These are phyloP conservation scores for Beauveria asiatica DNA, from an alignment of 2,329 filamentous ascomycete species.

Conservation along the genomic window DNA sequence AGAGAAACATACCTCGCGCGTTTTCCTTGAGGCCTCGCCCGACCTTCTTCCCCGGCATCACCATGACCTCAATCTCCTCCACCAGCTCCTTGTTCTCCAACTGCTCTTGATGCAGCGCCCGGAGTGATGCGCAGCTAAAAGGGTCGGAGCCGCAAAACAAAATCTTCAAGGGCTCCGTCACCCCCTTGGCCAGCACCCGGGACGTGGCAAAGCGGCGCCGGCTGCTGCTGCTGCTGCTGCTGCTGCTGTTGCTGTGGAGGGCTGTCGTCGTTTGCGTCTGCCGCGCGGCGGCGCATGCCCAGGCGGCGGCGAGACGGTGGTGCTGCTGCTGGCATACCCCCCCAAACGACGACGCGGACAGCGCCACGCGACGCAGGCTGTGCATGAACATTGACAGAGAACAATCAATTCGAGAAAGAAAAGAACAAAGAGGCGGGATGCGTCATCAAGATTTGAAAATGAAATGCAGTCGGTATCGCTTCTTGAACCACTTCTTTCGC, in stretches of 20 bases:
- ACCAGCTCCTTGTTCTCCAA: slow-evolving; percentile 43
- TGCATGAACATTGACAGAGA: neutral
- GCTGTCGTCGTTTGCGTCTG: neutral
- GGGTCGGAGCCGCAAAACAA: slow-evolving; percentile 92
- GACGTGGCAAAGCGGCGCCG: slow-evolving; percentile 16
- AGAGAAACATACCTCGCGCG: slow-evolving; percentile 48
- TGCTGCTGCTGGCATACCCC: neutral
- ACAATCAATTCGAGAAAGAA: too few relatives aligned
- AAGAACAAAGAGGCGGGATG: too few relatives aligned
- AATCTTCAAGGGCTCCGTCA: slow-evolving; percentile 61
- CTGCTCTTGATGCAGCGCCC: slow-evolving; percentile 57
- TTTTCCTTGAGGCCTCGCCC: slow-evolving; percentile 65
- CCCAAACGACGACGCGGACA: neutral
- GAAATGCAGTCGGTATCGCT: neutral
- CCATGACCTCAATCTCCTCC: slow-evolving; percentile 75
- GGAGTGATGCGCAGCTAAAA: slow-evolving; percentile 74
- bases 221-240: neutral
- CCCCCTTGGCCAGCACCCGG: neutral
- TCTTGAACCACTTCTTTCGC: neutral
- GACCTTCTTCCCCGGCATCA: slow-evolving; percentile 66
- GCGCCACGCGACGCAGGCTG: neutral
- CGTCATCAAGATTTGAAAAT: neutral
- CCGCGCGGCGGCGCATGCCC: neutral
- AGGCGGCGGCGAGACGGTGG: too few relatives aligned
- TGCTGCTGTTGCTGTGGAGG: neutral